Base-by-base conservation (phyloP, 352 stramenopile species). In the Phytophthora rubi region DNA sequence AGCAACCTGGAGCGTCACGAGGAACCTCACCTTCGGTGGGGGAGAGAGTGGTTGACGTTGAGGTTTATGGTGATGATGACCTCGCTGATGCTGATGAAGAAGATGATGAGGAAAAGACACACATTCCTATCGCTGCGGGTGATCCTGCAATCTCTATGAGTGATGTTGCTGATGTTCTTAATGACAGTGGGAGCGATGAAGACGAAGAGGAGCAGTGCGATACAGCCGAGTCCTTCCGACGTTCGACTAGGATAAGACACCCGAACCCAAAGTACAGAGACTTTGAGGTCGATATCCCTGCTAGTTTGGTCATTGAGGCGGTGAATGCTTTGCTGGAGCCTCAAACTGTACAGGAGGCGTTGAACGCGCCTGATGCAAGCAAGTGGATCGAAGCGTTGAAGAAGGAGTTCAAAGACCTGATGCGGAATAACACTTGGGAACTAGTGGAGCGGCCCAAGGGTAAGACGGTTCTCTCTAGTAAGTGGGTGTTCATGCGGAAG, bases 361-460 rank as follows among this genome's bases (percentile, higher is more conserved):
- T 48, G n/a, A 9, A n/a, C 49, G 18, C 3, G 3, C 16, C 30
- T 21, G 53, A 59, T 48, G n/a, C 45, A 28, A 28, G 49, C 4
- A 47, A 64, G 8, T 39, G 30, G 58, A 30, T 52, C 28, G 58
- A 65, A 12, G 58, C 58, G 0, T 47, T 65, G 7, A 26, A 57
- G 6, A 49, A 57, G 18, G 32, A 52, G 21, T 57, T 57, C 37
- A 6, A 32, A 18, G 47, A 65, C 6, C 47, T 51, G 2, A 39
- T 65, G 32, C 48, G 58, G 0, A 65, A 65, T 8, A 65, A 57
- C 6, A 65, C 45, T 1, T 57, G 58, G 30, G 32, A 33, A 23
- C 10, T 65, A 10, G 33, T 57, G 1, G 58, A 65, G 3, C 21
- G 51, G 6, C 18, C 18, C 5, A 47, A 55, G 3, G 58, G 15